Conservation (phyloP, 139 green algal genomes). For the Mesotaenium endlicherianum region DNA sequence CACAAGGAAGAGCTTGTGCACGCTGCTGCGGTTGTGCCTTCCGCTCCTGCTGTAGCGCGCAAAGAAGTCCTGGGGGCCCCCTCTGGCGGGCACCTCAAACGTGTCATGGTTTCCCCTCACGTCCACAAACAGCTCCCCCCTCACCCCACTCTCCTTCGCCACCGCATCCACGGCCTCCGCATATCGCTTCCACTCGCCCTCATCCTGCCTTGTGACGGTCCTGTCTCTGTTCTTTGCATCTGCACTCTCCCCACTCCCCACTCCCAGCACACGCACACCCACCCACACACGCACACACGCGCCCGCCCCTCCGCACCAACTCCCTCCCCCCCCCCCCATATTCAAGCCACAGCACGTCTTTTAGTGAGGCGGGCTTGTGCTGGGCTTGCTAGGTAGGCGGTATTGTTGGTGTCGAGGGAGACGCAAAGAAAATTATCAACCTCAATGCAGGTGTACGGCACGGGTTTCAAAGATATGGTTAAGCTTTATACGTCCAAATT, state of each 20-base stretch:
- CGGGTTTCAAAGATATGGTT: no score
- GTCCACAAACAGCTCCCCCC: constrained; percentile 57
- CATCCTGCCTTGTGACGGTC: constrained; percentile 28
- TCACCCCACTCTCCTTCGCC: constrained; percentile 15
- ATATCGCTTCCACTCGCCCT: constrained; percentile 29
- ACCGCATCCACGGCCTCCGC: constrained; percentile 4
- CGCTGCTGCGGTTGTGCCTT: neutral
- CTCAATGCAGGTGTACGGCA: no score
- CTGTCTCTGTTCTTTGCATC: constrained; percentile 25
- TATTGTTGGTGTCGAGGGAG: no score
- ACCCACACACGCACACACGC: neutral
- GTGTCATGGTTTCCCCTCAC: constrained; percentile 73
- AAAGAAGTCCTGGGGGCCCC: constrained; percentile 56
- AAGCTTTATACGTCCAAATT: no score
- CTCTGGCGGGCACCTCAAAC: constrained; percentile 62
- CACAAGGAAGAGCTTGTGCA: neutral
- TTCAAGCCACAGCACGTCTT: neutral
- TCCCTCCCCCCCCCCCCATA: neutral
- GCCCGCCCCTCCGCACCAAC: neutral
- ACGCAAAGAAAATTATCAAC: no score
- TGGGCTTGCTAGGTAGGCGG: no score
- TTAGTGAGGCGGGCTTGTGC: neutral
- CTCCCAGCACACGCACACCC: neutral
- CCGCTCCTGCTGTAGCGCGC: neutral
- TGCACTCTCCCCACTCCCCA: neutral